phyloP scores from a whole-genome alignment of 2,329 filamentous ascomycete species.

The Colletotrichum cuscutae region DNA sequence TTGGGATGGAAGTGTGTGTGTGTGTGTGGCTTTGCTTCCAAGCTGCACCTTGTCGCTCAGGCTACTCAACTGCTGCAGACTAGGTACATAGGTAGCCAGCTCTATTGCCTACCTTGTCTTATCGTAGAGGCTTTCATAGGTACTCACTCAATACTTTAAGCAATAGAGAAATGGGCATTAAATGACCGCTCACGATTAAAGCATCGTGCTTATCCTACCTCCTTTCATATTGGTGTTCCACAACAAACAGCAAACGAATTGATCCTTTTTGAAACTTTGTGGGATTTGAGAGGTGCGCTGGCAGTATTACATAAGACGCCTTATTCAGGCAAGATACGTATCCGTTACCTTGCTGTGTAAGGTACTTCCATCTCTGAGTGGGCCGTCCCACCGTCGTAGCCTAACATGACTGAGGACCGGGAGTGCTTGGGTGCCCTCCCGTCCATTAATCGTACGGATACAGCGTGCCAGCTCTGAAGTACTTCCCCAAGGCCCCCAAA shows the following conservation, averaged over 20 bases:
- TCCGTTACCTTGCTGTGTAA: no score
- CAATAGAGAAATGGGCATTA: neutral
- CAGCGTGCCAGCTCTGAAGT: neutral
- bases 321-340: neutral
- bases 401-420: no score
- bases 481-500: neutral
- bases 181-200: neutral
- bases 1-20: neutral
- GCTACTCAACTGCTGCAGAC: neutral
- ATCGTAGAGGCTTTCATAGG: neutral
- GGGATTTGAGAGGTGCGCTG: neutral
- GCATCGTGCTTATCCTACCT: neutral
- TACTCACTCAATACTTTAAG: neutral
- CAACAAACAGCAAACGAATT: neutral
- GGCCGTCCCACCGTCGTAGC: neutral
- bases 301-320: neutral
- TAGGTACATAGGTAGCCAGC: neutral
- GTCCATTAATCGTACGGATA: neutral
- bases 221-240: neutral
- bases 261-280: neutral
- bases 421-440: no score
- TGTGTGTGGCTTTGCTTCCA: neutral
- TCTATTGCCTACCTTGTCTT: neutral
- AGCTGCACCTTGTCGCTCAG: neutral
- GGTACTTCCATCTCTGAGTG: neutral